Conservation (phyloP, 1,284 basidiomycete genomes). For the Vanrija pseudolonga region DNA sequence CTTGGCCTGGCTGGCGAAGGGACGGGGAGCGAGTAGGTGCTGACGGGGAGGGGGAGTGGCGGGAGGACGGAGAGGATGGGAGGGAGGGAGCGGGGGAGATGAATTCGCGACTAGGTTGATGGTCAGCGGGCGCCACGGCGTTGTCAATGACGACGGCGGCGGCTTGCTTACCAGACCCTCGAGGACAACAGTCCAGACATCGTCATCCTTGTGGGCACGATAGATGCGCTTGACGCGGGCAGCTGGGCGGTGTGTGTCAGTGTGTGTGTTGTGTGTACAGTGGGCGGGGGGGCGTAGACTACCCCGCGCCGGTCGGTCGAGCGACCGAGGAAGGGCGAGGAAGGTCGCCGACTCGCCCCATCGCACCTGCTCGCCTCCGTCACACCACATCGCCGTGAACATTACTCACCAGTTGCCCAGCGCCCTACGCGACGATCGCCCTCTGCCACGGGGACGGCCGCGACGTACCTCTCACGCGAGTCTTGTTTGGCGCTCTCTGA, state of each 20-base stretch:
- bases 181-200: conserved; percentile 24
- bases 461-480: conserved; percentile 23
- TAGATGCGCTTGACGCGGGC: conserved; percentile 38
- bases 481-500: conserved; percentile 19
- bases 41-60: conserved; percentile 27
- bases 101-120: conserved; percentile 26
- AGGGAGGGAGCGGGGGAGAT: conserved; percentile 39
- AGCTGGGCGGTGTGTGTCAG: conserved; percentile 15
- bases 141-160: not conserved
- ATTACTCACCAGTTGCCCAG: conserved; percentile 40
- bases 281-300: too few species aligned
- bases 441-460: conserved; percentile 40
- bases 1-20: conserved; percentile 13
- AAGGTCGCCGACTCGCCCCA: too few species aligned
- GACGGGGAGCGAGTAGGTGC: conserved; percentile 37
- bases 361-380: too few species aligned
- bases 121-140: not conserved
- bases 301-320: too few species aligned
- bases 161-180: conserved; percentile 37
- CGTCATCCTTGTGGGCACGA: conserved; percentile 19
- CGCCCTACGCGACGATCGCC: conserved; percentile 39
- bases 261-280: not conserved
- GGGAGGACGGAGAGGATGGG: conserved; percentile 42
- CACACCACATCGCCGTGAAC: too few species aligned
- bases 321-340: too few species aligned